Evolutionary conservation across 345 rosid genomes (phyloP), one percentile per base, ranked within the genome.

Genomic region (Stellera chamaejasme): DNA sequence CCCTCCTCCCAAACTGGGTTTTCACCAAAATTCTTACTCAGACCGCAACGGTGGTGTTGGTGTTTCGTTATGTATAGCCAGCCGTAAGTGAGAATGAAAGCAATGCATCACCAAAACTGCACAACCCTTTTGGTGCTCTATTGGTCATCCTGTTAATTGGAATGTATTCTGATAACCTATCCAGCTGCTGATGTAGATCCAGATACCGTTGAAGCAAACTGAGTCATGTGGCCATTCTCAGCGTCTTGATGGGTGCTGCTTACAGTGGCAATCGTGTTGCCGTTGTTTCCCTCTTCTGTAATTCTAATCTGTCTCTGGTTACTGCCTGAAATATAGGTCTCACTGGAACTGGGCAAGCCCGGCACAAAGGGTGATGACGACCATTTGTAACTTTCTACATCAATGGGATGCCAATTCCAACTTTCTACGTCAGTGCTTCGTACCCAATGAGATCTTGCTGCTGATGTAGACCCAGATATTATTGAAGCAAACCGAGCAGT

Each of bases 61-160:
- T 32, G 39, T 69, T 54, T 43, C 60, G 64, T 61, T 80, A 74
- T 78, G 72, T 73, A 81, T 72, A 73, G 52, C 66, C 41, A 73
- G 52, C 66, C 41, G 64, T 27, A 44, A 65, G 43, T 56, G 52
- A 45, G 71, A 61, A 54, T 54, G 48, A 58, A 46, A 48, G 47
- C 43, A 10, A 51, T 36, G 66, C 57, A 58, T 47, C 36, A 58
- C 47, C 28, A 58, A 48, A 68, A 69, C 32, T 45, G 45, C 45
- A 41, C 28, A 25, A 44, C 43, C 67, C 50, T 44, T 19, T 13
- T 25, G 23, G 23, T 15, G 59, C 48, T 13, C 49, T 48, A 45
- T 27, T 43, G 43, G 14, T 16, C 51, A 44, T 49, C 28, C 42
- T 49, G 56, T 56, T 53, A 43, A 64, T 54, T 27, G 11, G 14